Base-by-base conservation (phyloP, 768 basidiomycete genomes). In the Kwoniella sp. region DNA sequence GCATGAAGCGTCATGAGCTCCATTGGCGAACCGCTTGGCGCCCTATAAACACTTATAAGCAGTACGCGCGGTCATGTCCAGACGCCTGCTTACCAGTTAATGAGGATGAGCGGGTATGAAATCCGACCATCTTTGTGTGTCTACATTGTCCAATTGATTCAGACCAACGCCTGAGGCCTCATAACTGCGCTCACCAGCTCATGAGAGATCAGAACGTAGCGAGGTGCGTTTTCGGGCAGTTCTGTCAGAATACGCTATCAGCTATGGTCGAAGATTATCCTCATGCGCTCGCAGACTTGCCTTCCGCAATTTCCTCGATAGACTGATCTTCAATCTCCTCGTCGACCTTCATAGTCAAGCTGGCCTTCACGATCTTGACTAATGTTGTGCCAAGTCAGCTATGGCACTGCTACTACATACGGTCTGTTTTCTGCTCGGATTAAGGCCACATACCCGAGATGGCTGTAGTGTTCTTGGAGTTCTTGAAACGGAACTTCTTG, bases 341-440 rank as follows among this genome's bases (percentile, higher is more conserved):
- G 27, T 84, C 86, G 64, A 88, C 84, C 69, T 86, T 85, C 85
- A 95, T 86, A 59, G 83, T 67, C 52, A 92, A 80, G 63, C 83
- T 79, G 33, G 78, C 74, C 78, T 88, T 91, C 80, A 91, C 85
- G 76, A 92, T 88, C 82, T 91, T 92, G 75, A 92, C 83, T 71
- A 29, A 2, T 12, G 23, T 8, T 36, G n/a, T n/a, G 34, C 19
- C 7, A 19, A 19, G 34, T 6, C 15, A 19, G 6, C 15, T n/a
- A 19, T 7, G 15, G 34, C 34, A 15, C n/a, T n/a, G n/a, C n/a
- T n/a, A n/a, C n/a, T n/a, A n/a, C n/a, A n/a, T n/a, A n/a, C n/a
- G n/a, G n/a, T n/a, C n/a, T n/a, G n/a, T n/a, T n/a, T n/a, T n/a
- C n/a, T n/a, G n/a, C n/a, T n/a, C n/a, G 40, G 19, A 11, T n/a